Evolutionary conservation across 1,139 yeast genomes (phyloP).

Genomic region (Candida sp.): DNA sequence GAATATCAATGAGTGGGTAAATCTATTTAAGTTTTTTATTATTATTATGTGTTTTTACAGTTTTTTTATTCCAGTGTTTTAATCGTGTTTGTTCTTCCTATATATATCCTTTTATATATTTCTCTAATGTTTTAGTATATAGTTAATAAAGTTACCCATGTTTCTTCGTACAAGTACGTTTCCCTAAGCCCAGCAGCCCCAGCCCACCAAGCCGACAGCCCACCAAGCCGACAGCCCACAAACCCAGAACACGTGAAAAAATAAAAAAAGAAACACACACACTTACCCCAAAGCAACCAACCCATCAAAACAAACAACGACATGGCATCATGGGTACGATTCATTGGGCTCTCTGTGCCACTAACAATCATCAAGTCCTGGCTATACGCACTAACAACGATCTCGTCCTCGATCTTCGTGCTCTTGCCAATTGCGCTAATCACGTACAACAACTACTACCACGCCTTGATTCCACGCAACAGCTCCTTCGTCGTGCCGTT

Average conservation of each 20-base stretch:
- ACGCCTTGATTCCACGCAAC: constrained; percentile 24
- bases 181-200: too few relatives aligned
- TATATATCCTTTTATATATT: constrained; percentile 1
- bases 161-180: too few relatives aligned
- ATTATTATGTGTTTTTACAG: constrained; percentile 1
- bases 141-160: neutral
- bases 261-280: neutral
- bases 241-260: neutral
- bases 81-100: constrained; percentile 1
- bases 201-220: too few relatives aligned
- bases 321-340: constrained; percentile 8
- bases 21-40: neutral
- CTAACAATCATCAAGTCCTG: constrained; percentile 17
- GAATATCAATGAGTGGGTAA: neutral
- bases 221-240: too few relatives aligned
- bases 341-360: constrained; percentile 15
- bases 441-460: constrained; percentile 29
- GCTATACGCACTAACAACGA: constrained; percentile 22
- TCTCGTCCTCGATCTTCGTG: constrained; percentile 20
- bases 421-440: constrained; percentile 29
- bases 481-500: neutral
- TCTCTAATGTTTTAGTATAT: constrained; percentile 7
- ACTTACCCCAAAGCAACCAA: neutral
- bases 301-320: neutral
- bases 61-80: constrained; percentile 2